phyloP scores from a whole-genome alignment of 2,329 filamentous ascomycete genomes.

The Xylaria sp. region DNA sequence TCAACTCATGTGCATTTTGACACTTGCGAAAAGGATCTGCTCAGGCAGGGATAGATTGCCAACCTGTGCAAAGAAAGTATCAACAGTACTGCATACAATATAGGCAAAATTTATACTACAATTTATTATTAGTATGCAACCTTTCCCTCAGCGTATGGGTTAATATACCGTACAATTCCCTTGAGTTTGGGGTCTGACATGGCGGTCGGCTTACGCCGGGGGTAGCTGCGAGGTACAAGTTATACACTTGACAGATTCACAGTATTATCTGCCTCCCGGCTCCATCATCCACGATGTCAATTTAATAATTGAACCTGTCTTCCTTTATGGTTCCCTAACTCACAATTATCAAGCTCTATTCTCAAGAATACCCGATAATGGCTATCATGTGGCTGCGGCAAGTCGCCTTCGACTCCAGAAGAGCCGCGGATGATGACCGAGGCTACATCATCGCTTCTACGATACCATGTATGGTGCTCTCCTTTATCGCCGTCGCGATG shows the following conservation, averaged over 20 bases:
- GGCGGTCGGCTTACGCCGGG: no score
- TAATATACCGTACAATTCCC: no score
- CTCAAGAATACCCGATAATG: background rate
- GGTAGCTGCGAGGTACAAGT: no score
- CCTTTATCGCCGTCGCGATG: background rate
- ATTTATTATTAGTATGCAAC: no score
- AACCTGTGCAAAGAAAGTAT: no score
- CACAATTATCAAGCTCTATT: background rate
- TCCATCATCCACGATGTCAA: background rate
- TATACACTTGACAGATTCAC: background rate
- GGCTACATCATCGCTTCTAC: background rate
- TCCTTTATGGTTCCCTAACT: background rate
- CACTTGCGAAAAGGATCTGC: no score
- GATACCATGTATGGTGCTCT: background rate
- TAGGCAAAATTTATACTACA: no score
- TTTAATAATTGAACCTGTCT: background rate
- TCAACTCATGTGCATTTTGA: no score
- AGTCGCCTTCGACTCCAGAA: background rate
- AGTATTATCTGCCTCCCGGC: background rate
- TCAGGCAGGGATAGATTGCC: no score
- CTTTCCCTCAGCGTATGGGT: no score
- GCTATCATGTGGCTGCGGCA: background rate
- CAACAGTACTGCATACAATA: no score
- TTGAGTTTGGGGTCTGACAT: no score
- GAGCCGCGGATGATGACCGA: background rate